phyloP scores from a whole-genome alignment of 495 filamentous ascomycete species.

The Astrothelium macrocarpum region DNA sequence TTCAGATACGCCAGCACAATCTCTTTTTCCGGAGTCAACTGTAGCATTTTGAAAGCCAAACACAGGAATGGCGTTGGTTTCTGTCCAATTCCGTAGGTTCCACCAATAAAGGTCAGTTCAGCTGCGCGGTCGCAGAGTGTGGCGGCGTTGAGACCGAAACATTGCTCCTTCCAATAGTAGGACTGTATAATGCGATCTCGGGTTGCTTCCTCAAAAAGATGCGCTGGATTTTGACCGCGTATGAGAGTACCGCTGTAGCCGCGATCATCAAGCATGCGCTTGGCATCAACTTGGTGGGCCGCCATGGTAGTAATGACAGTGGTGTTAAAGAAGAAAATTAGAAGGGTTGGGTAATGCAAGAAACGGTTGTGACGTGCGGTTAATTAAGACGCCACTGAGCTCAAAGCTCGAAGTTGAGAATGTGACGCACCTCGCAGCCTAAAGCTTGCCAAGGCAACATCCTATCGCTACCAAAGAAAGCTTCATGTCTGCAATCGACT shows the following conservation, averaged over 20 bases:
- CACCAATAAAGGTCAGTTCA: constrained; percentile 72
- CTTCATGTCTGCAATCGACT: too few relatives aligned
- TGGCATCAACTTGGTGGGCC: constrained; percentile 39
- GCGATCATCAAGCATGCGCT: constrained; percentile 36
- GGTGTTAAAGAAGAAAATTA: not conserved
- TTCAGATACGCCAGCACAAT: constrained; percentile 74
- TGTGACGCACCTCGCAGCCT: too few relatives aligned
- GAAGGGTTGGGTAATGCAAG: too few relatives aligned
- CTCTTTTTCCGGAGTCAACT: constrained; percentile 68
- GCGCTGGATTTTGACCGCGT: constrained; percentile 76
- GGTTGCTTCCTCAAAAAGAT: constrained; percentile 84
- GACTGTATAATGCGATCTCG: constrained; percentile 88
- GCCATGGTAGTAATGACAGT: constrained; percentile 8
- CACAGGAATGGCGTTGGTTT: constrained; percentile 90
- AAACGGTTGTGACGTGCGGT: too few relatives aligned
- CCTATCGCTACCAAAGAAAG: too few relatives aligned
- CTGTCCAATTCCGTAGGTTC: constrained; percentile 71
- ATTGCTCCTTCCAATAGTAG: constrained; percentile 98
- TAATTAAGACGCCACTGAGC: too few relatives aligned
- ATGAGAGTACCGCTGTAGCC: constrained; percentile 55
- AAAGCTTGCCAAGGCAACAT: too few relatives aligned
- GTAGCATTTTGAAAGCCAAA: constrained; percentile 86
- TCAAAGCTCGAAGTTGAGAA: too few relatives aligned
- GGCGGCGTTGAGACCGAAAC: constrained; percentile 86
- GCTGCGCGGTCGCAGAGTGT: constrained; percentile 85